Evolutionary conservation across 345 rosid genomes (phyloP), one percentile per base, ranked within the genome.

Genomic region (Raphanus sativus): DNA sequence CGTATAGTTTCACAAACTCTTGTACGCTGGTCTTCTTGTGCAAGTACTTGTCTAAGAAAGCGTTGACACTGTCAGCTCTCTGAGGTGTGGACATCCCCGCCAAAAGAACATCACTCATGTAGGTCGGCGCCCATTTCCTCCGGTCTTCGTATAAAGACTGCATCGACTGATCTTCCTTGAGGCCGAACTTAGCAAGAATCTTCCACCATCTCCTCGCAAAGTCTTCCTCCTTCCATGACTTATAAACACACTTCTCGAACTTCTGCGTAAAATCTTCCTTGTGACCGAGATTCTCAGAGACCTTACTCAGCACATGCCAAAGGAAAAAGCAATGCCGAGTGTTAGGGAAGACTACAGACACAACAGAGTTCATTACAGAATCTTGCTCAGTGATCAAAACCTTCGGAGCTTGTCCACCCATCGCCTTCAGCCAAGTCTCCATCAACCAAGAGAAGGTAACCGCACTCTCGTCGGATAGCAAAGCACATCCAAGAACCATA

Each of bases 221-320:
- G 62, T 87, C 88, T 45, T 83, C 89, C 2, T 87, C 86, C 69
- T 86, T 84, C 87, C 88, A 85, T 10, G 94, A 89, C 62, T 83
- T 86, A 76, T 85, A 86, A 63, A 89, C 76, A 82, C 94, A 89
- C 76, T 89, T 86, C 56, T 86, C 86, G 70, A 89, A 89, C 74
- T 89, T 86, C 17, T 59, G 50, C 74, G 74, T 77, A 68, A 89
- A 87, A 28, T 81, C 80, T 12, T 80, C 89, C 21, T 83, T 76
- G 67, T 81, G 86, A 34, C 80, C 84, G 63, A 89, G 83, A 76
- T 80, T 84, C 74, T 89, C 94, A 38, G 87, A 65, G 25, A 86
- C 81, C 81, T 85, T 89, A 50, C 75, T 81, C 73, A 89, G 28
- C 16, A 87, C 80, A 71, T 81, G 84, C 94, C 91, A 89, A 45